phyloP scores from a whole-genome alignment of 148 eudicot species.

The Vaccinium darrowii region DNA sequence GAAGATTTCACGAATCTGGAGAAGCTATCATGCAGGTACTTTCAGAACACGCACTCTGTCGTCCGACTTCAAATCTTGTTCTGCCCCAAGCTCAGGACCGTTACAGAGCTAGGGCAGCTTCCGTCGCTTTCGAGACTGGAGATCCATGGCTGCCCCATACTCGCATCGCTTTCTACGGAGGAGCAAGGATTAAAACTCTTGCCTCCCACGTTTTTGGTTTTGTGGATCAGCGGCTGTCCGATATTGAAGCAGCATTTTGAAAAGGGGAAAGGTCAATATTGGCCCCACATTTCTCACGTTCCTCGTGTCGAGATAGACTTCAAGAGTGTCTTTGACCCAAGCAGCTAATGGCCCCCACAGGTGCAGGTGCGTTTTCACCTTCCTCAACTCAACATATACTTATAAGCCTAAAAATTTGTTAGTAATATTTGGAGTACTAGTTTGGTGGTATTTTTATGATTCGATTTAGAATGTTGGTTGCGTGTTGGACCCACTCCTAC shows the following conservation, averaged over 20 bases:
- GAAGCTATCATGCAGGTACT: background rate
- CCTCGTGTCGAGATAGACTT: background rate
- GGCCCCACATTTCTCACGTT: background rate
- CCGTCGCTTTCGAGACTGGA: background rate
- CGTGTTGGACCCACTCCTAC: too few relatives aligned
- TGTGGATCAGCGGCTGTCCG: background rate
- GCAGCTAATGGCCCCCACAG: too few relatives aligned
- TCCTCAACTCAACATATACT: too few relatives aligned
- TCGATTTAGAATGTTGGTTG: too few relatives aligned
- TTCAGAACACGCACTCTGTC: background rate
- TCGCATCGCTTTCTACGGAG: background rate
- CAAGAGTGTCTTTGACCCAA: too few relatives aligned
- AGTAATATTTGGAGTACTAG: too few relatives aligned
- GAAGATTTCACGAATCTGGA: background rate
- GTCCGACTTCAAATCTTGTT: background rate
- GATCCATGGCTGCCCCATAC: background rate
- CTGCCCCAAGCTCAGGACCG: background rate
- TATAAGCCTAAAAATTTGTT: too few relatives aligned
- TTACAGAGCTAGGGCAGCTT: background rate
- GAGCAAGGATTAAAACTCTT: too few relatives aligned
- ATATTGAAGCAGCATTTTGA: background rate
- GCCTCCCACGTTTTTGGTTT: background rate
- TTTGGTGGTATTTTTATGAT: too few relatives aligned
- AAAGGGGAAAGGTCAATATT: constrained; percentile 5
- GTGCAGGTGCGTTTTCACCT: too few relatives aligned